Evolutionary conservation across 768 basidiomycete genomes (phyloP), one percentile per base, ranked within the genome.

Genomic region (Lactarius quietus): DNA sequence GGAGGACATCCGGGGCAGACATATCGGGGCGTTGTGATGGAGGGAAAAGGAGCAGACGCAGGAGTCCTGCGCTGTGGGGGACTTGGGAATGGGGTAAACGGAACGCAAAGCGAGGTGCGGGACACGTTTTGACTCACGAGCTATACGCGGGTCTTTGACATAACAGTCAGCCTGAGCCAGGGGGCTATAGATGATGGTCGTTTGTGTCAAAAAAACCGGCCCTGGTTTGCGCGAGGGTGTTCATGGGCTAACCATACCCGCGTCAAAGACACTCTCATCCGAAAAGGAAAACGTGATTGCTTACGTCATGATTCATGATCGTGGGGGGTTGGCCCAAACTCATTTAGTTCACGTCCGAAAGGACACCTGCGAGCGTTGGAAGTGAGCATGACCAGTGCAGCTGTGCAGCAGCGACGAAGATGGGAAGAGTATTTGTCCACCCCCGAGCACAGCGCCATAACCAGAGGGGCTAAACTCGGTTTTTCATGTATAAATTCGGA

Each of bases 221-320:
- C 54, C 31, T 56, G 31, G 26, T 48, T 26, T 26, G 26, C n/a
- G 28, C 6, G 6, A 20, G 56, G 54, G 31, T 39, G 33, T 31
- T 20, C 55, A 48, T 48, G 45, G 9, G 54, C 45, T 41, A 36
- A 36, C 64, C 45, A 39, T 12, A 29, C 31, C 60, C 14, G 31
- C 35, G 35, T 51, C 41, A 45, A 43, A 38, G 41, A 61, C 65
- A 36, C 45, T 39, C 65, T 38, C n/a, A 58, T 66, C 65, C 62
- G 20, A 57, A 66, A 62, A 62, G 61, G 56, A 53, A 62, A n/a
- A 62, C 20, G 10, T 39, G 31, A 29, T 23, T n/a, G 61, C 56
- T 62, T 66, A 66, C 61, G 65, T 66, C 52, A 66, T 59, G 54
- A 55, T 55, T 35, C 48, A 51, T 51, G 28, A 65, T 59, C 58